Evolutionary conservation across 2,329 filamentous ascomycete genomes (phyloP).

Genomic region (Dactylellina haptotyla): DNA sequence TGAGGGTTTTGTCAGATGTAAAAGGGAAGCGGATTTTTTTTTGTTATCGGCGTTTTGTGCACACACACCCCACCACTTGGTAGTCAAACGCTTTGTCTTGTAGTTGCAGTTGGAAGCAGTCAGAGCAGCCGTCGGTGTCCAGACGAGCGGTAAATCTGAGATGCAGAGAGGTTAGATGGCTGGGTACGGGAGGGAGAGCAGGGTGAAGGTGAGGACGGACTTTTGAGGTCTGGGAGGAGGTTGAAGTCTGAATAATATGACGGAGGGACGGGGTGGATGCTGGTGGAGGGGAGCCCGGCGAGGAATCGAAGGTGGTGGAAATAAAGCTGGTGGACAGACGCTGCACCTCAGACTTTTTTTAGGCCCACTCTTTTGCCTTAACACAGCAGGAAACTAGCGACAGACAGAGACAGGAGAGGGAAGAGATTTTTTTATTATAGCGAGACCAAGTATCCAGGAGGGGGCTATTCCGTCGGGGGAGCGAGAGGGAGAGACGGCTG

Average conservation of each 20-base stretch:
- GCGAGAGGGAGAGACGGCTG: not conserved
- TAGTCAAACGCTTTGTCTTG: slow-evolving; percentile 27
- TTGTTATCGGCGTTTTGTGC: slow-evolving; percentile 27
- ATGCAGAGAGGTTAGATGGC: too few species aligned
- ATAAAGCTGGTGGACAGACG: slow-evolving; percentile 22
- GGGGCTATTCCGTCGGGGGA: not conserved
- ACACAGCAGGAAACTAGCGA: too few species aligned
- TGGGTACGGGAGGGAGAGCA: not conserved
- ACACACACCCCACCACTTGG: slow-evolving; percentile 41
- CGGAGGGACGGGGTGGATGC: not conserved
- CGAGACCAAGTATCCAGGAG: too few species aligned
- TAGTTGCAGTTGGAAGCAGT: too few species aligned
- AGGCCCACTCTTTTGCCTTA: too few species aligned
- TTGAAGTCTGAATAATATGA: slow-evolving; percentile 26
- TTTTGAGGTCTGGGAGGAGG: not conserved
- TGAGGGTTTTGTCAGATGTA: slow-evolving; percentile 30
- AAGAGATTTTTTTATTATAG: too few species aligned
- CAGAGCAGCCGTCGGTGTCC: too few species aligned
- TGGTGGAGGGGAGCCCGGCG: not conserved
- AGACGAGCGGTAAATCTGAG: too few species aligned
- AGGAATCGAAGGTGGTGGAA: slow-evolving; percentile 50
- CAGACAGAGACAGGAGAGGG: too few species aligned
- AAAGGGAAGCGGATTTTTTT: slow-evolving; percentile 6
- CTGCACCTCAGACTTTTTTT: slow-evolving; percentile 19
- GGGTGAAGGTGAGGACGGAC: not conserved